Evolutionary conservation across 2,329 filamentous ascomycete species (phyloP).

Genomic region (Penicillium polonicum): DNA sequence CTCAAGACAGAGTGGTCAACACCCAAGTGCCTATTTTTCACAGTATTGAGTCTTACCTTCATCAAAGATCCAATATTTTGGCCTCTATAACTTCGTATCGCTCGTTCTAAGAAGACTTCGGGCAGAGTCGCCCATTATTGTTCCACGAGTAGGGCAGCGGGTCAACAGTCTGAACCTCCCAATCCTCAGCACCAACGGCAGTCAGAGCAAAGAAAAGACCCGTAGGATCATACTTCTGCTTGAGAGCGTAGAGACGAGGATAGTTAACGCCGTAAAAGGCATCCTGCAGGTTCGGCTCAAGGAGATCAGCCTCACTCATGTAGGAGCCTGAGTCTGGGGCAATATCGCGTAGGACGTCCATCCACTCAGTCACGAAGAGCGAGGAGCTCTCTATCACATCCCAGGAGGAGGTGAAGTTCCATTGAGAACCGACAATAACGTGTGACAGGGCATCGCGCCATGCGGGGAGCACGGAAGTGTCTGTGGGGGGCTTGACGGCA

Average conservation of each 20-base stretch:
- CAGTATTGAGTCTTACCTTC: too few species aligned
- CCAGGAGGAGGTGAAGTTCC: conserved; percentile 24
- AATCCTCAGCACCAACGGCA: conserved; percentile 25
- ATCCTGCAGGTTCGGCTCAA: conserved; percentile 42
- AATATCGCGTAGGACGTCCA: conserved; percentile 20
- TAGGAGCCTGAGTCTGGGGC: conserved; percentile 32
- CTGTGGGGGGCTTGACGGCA: conserved; percentile 15
- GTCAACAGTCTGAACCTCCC: conserved; percentile 21
- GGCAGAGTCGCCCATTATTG: conserved; percentile 22
- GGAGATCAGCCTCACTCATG: conserved; percentile 41
- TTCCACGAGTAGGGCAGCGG: conserved; percentile 22
- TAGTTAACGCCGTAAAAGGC: conserved; percentile 42
- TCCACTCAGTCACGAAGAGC: conserved; percentile 20
- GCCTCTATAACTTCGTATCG: not conserved
- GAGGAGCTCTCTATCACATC: conserved; percentile 11
- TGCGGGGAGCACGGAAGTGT: conserved; percentile 33
- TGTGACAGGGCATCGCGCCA: conserved; percentile 47
- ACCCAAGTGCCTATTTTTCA: not conserved
- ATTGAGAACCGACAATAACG: conserved; percentile 30
- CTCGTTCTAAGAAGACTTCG: conserved; percentile 1
- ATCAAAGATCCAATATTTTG: too few species aligned
- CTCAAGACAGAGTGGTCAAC: not conserved
- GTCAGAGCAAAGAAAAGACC: conserved; percentile 30
- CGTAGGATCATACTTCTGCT: conserved; percentile 34
- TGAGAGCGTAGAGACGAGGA: conserved; percentile 25